Base-by-base conservation (phyloP, 2,329 filamentous ascomycete genomes). In the Aphanoascus verrucosus region DNA sequence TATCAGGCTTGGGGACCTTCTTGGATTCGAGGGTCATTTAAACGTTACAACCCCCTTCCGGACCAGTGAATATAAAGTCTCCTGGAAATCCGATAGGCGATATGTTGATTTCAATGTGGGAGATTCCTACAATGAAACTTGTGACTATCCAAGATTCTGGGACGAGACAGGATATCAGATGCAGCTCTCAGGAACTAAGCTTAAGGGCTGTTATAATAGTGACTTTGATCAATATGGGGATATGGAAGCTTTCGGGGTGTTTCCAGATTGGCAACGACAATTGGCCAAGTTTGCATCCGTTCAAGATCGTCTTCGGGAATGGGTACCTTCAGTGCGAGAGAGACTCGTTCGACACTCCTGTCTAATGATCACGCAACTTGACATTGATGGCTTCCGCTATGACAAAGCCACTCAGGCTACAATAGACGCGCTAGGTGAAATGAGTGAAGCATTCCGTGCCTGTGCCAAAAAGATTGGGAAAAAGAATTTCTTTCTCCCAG, bases 191-290 rank as follows among this genome's bases (percentile, higher is more conserved):
- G 72, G 79, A 20, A 72, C 69, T 3, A 64, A 70, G 4, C 67
- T 82, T 57, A 67, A 69, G 3, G 78, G 79, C 4, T 84, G 81
- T 64, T 80, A 77, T 60, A 68, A 82, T 63, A 81, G 79, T 58
- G 81, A 84, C 41, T 84, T 83, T 57, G 79, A 84, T 61, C 77
- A 80, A 64, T 84, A 80, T 57, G 81, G 81, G 50, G 80, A 84
- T 58, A 77, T 77, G 20, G 78, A 80, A 62, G 80, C 80, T 40
- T 83, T 83, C 59, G 81, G 81, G 58, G 75, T 80, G 12, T 82
- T 77, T 55, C 77, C 79, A 0, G 79, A 83, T 61, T 84, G 78
- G 77, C 69, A 82, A 60, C 77, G 79, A 62, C 78, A 84, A 63
- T 71, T 84, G 41, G 75, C 79, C 17, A 84, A 84, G 59, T 85